These are phyloP conservation scores for Botrytis fabae DNA, from an alignment of 2,329 filamentous ascomycete species.

Conservation along the genomic window DNA sequence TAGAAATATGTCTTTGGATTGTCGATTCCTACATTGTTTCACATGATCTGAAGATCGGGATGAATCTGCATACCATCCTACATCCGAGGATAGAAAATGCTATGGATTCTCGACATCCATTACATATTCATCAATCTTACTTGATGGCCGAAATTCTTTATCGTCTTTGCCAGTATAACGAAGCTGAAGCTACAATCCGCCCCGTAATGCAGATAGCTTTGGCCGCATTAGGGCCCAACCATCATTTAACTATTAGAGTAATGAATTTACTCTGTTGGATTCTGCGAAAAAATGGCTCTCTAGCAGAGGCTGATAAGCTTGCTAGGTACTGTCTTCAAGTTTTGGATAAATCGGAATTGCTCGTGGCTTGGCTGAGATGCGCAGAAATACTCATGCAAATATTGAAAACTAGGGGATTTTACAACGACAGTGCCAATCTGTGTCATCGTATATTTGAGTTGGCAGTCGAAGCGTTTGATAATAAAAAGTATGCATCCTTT, in stretches of 20 bases:
- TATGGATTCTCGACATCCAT: background rate
- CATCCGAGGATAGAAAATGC: background rate
- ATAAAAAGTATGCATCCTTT: rapidly evolving
- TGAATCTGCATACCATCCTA: background rate
- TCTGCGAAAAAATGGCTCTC: rapidly evolving
- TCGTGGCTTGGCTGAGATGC: background rate
- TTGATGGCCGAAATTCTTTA: background rate
- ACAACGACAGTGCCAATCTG: background rate
- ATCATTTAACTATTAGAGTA: background rate
- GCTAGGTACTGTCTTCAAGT: background rate
- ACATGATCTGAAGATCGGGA: background rate
- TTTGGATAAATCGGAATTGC: too few relatives aligned
- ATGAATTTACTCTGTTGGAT: background rate
- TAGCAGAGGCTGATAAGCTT: background rate
- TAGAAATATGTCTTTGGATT: background rate
- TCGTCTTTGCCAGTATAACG: rapidly evolving
- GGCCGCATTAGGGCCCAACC: background rate
- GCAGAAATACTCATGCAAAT: rapidly evolving
- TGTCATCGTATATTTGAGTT: too few relatives aligned
- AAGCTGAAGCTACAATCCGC: background rate
- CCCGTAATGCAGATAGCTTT: background rate
- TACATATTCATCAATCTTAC: background rate
- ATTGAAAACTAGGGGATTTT: too few relatives aligned
- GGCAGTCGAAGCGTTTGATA: rapidly evolving
- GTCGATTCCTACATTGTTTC: background rate